Percentiles rank a stretch among this genome's conserved stretches.
These are phyloP conservation scores for Pichia sp. DNA, from an alignment of 1,139 yeast species.

Conservation along the genomic window DNA sequence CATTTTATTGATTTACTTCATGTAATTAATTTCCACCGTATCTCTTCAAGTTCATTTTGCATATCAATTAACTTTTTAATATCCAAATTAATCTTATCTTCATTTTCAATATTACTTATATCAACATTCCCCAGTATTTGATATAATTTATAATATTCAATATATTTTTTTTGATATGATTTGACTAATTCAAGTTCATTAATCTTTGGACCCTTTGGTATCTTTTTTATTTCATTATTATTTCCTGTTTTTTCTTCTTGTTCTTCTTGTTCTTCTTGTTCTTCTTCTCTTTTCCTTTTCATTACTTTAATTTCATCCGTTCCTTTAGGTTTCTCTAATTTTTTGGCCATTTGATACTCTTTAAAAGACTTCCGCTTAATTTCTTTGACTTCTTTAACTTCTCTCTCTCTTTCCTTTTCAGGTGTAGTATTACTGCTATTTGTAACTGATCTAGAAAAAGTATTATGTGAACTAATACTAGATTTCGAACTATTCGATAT, in stretches of 20 bases:
- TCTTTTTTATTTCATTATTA: neutral
- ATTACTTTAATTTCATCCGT: neutral
- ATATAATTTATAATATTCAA: slow-evolving; percentile 29
- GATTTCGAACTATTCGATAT: slow-evolving; percentile 1
- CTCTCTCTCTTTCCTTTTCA: slow-evolving; percentile 2
- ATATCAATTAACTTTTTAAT: slow-evolving; percentile 17
- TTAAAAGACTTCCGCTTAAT: slow-evolving; percentile 1
- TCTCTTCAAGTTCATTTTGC: slow-evolving; percentile 20
- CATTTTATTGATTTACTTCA: neutral
- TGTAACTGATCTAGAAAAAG: slow-evolving; percentile 3
- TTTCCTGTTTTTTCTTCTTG: neutral
- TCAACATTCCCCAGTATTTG: slow-evolving; percentile 11
- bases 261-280: neutral
- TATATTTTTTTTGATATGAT: slow-evolving; percentile 28
- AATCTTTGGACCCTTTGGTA: slow-evolving; percentile 8
- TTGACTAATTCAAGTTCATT: slow-evolving; percentile 8
- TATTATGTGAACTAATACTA: neutral
- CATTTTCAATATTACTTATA: neutral
- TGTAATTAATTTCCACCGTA: slow-evolving; percentile 14
- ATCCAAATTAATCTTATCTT: slow-evolving; percentile 5
- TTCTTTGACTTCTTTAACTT: slow-evolving; percentile 3
- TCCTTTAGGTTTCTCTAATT: neutral
- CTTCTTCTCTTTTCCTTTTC: neutral
- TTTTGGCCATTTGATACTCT: slow-evolving; percentile 12
- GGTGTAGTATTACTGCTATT: slow-evolving; percentile 3